phyloP scores from a whole-genome alignment of 2,329 filamentous ascomycete genomes.

The Capronia americana region DNA sequence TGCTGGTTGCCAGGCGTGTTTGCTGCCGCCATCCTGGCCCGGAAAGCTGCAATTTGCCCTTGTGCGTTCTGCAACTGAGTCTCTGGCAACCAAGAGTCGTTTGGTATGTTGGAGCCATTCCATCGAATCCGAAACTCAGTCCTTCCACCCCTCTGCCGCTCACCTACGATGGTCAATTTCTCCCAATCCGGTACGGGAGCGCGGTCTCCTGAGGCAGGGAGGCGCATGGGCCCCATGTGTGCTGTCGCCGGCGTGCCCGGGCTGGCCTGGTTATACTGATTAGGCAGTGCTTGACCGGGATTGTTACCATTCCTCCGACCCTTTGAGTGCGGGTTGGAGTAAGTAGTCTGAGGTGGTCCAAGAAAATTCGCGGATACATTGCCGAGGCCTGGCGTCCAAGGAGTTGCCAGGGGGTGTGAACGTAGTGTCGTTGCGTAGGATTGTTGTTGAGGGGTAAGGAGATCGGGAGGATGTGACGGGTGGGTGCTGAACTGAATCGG shows the following conservation, averaged over 20 bases:
- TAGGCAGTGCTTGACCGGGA: not conserved
- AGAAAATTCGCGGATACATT: not conserved
- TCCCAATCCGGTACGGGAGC: not conserved
- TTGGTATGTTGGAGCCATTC: not conserved
- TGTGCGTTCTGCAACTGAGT: not conserved
- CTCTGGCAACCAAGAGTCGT: not conserved
- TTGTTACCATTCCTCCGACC: not conserved
- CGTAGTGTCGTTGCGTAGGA: not conserved
- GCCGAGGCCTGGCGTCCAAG: not conserved
- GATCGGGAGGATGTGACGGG: not conserved
- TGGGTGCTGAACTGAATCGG: not conserved
- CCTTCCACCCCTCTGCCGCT: not conserved
- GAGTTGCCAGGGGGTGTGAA: not conserved
- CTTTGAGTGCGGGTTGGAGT: not conserved
- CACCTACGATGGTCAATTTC: not conserved
- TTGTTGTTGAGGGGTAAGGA: not conserved
- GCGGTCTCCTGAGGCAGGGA: not conserved
- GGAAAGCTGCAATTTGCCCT: not conserved
- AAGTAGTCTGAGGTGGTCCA: not conserved
- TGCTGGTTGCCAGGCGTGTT: not conserved
- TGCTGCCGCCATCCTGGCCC: not conserved
- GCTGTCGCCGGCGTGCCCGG: not conserved
- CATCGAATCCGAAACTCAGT: not conserved
- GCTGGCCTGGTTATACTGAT: not conserved
- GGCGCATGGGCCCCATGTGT: not conserved